Percentiles rank a stretch among this genome's conserved stretches.
phyloP scores from a whole-genome alignment of 768 basidiomycete species.

The Tricholoma bakamatsutake region DNA sequence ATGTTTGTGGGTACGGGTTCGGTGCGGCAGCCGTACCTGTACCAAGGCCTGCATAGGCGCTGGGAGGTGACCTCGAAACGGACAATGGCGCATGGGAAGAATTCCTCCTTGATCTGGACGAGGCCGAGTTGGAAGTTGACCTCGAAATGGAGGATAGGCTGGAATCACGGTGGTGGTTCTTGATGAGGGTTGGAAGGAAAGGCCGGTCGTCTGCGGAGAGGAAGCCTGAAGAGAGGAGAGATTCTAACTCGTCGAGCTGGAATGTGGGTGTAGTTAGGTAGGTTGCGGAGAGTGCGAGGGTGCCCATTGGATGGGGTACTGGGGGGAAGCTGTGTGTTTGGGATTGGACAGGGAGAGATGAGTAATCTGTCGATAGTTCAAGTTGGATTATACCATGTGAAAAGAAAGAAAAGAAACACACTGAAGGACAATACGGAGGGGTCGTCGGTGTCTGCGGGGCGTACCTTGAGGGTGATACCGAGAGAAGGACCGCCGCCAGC shows the following conservation, averaged over 20 bases:
- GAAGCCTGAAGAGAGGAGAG: slow-evolving; percentile 67
- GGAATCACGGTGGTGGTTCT: slow-evolving; percentile 57
- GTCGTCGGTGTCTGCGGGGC: slow-evolving; percentile 20
- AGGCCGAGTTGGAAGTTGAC: slow-evolving; percentile 13
- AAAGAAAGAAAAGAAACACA: slow-evolving; percentile 7
- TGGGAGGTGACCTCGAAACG: background rate
- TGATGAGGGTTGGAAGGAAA: slow-evolving; percentile 68
- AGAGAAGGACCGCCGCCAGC: slow-evolving; percentile 32
- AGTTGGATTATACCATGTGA: slow-evolving; percentile 25
- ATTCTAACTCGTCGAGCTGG: slow-evolving; percentile 72
- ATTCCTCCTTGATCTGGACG: slow-evolving; percentile 2
- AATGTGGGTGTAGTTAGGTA: slow-evolving; percentile 68
- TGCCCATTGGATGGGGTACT: slow-evolving; percentile 63
- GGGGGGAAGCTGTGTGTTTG: slow-evolving; percentile 56
- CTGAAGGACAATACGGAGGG: slow-evolving; percentile 16
- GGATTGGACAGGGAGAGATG: slow-evolving; percentile 34
- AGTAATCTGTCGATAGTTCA: slow-evolving; percentile 27
- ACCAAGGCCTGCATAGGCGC: background rate
- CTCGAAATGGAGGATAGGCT: slow-evolving; percentile 25
- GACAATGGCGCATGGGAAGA: background rate
- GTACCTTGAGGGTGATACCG: slow-evolving; percentile 43
- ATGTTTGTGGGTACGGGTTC: background rate
- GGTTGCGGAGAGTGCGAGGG: slow-evolving; percentile 52
- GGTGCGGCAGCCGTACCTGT: background rate
- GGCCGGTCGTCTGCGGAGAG: slow-evolving; percentile 60